phyloP scores from a whole-genome alignment of 352 stramenopile genomes.

The Thalassiosira livingstoniorum region DNA sequence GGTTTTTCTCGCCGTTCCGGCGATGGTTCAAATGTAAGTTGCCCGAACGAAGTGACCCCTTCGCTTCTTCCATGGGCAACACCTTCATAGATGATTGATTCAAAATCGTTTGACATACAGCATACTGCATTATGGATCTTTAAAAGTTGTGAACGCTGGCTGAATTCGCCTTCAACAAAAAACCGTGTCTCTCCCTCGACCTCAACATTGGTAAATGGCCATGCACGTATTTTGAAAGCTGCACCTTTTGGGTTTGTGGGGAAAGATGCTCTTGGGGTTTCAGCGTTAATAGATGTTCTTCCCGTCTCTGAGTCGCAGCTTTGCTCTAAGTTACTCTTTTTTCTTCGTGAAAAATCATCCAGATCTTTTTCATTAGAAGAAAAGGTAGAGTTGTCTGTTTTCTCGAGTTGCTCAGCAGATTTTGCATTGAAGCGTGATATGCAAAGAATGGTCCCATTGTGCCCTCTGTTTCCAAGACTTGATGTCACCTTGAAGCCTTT shows the following conservation, averaged over 20 bases:
- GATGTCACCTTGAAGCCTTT: constrained; percentile 58
- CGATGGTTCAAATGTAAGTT: constrained; percentile 55
- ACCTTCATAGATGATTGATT: constrained; percentile 65
- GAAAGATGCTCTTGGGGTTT: constrained; percentile 49
- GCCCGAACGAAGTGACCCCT: constrained; percentile 73
- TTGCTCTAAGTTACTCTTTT: constrained; percentile 25
- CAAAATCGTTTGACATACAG: constrained; percentile 75
- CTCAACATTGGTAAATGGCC: constrained; percentile 51
- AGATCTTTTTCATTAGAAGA: constrained; percentile 20
- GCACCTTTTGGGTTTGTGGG: too few relatives aligned
- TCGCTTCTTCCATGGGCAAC: constrained; percentile 41
- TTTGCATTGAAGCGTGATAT: constrained; percentile 41
- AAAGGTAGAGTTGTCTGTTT: constrained; percentile 8
- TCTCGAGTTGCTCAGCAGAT: constrained; percentile 12
- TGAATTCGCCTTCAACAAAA: constrained; percentile 74
- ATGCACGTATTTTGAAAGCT: constrained; percentile 43
- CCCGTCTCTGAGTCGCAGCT: constrained; percentile 35
- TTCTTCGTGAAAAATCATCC: constrained; percentile 6
- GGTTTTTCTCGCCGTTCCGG: constrained; percentile 8
- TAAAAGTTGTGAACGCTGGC: constrained; percentile 71
- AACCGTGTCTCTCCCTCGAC: constrained; percentile 55
- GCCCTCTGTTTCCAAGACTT: constrained; percentile 68
- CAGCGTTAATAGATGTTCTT: constrained; percentile 25
- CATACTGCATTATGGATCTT: constrained; percentile 83
- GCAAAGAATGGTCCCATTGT: constrained; percentile 67